A percentile compares a stretch with the other conserved stretches of the same genome.
These are phyloP conservation scores for Diplodia corticola DNA, from an alignment of 2,329 filamentous ascomycete species.

Conservation along the genomic window DNA sequence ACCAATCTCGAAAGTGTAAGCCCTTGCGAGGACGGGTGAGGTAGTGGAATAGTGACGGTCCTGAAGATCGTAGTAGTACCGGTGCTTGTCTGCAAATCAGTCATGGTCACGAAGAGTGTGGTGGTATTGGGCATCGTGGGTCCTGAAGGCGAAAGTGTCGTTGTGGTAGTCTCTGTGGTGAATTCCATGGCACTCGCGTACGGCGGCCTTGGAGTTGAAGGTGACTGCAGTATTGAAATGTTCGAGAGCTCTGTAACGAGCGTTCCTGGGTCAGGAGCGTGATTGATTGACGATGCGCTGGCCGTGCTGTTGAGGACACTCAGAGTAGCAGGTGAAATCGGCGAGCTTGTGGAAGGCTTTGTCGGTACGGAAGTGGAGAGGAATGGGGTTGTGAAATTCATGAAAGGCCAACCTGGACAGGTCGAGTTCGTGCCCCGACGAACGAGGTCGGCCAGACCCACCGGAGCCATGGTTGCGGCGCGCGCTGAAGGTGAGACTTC, in stretches of 20 bases:
- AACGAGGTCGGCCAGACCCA: background rate
- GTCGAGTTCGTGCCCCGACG: background rate
- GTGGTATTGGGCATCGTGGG: background rate
- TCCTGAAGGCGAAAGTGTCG: background rate
- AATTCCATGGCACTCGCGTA: too few species aligned
- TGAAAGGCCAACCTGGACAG: background rate
- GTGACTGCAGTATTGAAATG: background rate
- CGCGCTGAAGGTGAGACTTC: background rate
- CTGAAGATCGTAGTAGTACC: background rate
- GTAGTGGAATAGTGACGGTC: background rate
- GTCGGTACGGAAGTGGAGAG: background rate
- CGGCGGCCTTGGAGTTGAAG: background rate
- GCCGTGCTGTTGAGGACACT: background rate
- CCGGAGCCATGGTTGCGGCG: background rate
- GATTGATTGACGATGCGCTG: background rate
- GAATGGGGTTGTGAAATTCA: background rate
- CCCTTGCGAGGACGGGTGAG: too few species aligned
- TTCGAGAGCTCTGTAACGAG: background rate
- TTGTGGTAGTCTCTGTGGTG: background rate
- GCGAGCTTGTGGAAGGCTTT: background rate
- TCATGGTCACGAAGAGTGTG: background rate
- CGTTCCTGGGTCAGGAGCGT: background rate
- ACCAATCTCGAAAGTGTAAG: background rate
- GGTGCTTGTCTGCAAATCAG: background rate
- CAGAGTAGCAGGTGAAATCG: too few species aligned